These are phyloP conservation scores for Neofusicoccum cordaticola DNA, from an alignment of 2,329 filamentous ascomycete genomes.

Conservation along the genomic window DNA sequence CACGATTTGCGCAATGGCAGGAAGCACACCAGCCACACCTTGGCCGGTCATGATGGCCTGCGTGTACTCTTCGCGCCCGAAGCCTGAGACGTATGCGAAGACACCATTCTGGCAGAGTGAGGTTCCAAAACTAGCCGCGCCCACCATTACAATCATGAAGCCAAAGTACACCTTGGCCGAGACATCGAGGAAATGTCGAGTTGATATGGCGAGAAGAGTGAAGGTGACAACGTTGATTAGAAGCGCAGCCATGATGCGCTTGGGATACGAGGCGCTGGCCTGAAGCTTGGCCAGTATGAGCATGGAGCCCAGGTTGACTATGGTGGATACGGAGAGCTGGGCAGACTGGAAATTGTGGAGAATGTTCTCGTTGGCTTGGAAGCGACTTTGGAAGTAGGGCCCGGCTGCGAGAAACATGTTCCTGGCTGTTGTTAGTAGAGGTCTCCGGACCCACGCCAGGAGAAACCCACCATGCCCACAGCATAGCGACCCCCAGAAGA, in stretches of 20 bases:
- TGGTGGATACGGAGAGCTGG: constrained; percentile 80
- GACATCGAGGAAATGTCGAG: constrained; percentile 62
- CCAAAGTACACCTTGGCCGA: constrained; percentile 68
- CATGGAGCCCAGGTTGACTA: constrained; percentile 76
- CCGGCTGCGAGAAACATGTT: constrained; percentile 98
- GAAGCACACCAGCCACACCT: constrained; percentile 85
- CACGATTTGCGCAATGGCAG: constrained; percentile 80
- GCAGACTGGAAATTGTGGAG: constrained; percentile 82
- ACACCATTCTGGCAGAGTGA: constrained; percentile 90
- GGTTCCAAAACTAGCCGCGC: constrained; percentile 72
- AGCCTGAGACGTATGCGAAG: constrained; percentile 86
- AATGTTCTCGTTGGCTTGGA: constrained; percentile 68
- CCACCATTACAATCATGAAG: constrained; percentile 81
- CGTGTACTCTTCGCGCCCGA: constrained; percentile 82
- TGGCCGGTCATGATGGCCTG: constrained; percentile 97
- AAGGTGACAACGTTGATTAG: constrained; percentile 76
- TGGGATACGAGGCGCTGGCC: constrained; percentile 78
- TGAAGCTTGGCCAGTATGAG: constrained; percentile 78
- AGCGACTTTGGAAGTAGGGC: constrained; percentile 86
- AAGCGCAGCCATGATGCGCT: constrained; percentile 76
- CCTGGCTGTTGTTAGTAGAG: constrained; percentile 49
- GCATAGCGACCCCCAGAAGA: constrained; percentile 85
- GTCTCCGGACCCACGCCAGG: too few species aligned
- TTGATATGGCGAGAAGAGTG: constrained; percentile 75
- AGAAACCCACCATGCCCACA: constrained; percentile 83